These are phyloP conservation scores for Podospora tetraspora DNA, from an alignment of 495 filamentous ascomycete genomes.

Conservation along the genomic window DNA sequence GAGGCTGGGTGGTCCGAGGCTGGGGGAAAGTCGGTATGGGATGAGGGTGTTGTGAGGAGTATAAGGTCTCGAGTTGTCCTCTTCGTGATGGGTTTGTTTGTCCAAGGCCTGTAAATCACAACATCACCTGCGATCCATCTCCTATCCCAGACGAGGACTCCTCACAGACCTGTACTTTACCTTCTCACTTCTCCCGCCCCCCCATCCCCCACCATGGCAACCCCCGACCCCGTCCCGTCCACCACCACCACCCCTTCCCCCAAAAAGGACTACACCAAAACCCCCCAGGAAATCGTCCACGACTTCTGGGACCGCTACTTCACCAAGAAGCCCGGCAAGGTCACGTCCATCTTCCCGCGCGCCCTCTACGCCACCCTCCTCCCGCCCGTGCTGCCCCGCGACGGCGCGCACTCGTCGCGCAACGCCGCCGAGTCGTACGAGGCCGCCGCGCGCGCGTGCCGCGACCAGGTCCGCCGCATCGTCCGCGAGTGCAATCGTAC, in stretches of 20 bases:
- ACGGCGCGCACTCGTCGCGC: constrained; percentile 21
- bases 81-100: not conserved
- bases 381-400: constrained; percentile 17
- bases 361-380: constrained; percentile 27
- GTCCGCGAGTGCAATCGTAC: constrained; percentile 63
- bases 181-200: not conserved
- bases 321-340: constrained; percentile 29
- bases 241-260: not conserved
- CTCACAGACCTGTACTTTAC: not conserved
- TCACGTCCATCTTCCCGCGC: constrained; percentile 31
- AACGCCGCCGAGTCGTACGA: constrained; percentile 51
- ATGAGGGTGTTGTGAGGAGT: not conserved
- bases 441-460: constrained; percentile 57
- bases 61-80: not conserved
- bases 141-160: not conserved
- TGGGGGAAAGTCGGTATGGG: not conserved
- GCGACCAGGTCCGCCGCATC: constrained; percentile 62
- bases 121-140: not conserved
- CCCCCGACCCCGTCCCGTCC: not conserved
- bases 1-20: not conserved
- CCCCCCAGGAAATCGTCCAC: constrained; percentile 25
- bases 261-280: constrained; percentile 24
- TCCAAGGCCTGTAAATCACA: not conserved
- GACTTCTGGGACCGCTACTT: constrained; percentile 32
- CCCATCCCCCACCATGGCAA: not conserved